A percentile compares a stretch with the other conserved stretches of the same genome.
phyloP scores from a whole-genome alignment of 2,329 filamentous ascomycete genomes.

The Aspergillus sp. region DNA sequence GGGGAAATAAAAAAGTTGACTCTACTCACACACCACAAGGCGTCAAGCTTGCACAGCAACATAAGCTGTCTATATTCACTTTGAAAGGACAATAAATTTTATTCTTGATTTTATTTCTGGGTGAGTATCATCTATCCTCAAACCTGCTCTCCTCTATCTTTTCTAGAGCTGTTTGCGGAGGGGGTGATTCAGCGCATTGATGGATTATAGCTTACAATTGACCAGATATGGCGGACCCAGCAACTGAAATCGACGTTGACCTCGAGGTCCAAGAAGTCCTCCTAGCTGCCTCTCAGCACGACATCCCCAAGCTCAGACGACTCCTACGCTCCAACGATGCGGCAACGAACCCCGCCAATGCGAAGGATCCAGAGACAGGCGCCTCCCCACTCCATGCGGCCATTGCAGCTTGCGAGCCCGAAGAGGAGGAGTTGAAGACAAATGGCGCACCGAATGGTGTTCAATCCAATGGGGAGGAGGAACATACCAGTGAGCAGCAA shows the following conservation, averaged over 20 bases:
- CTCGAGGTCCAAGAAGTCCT: conserved; percentile 59
- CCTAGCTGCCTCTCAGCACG: conserved; percentile 65
- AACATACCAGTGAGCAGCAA: conserved; percentile 9
- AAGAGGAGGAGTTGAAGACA: conserved; percentile 27
- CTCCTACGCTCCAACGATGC: conserved; percentile 59
- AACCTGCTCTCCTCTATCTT: not conserved
- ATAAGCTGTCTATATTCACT: not conserved
- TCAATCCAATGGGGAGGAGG: conserved; percentile 10
- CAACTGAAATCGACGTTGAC: conserved; percentile 35
- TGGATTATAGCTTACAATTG: not conserved
- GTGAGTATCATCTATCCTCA: not conserved
- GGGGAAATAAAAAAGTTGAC: not conserved
- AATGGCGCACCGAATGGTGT: conserved; percentile 25
- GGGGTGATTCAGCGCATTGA: not conserved
- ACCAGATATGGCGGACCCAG: conserved; percentile 26
- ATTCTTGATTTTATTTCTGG: not conserved
- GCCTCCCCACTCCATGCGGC: conserved; percentile 88
- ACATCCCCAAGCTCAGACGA: conserved; percentile 66
- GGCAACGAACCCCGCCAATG: conserved; percentile 61
- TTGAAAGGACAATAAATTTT: not conserved
- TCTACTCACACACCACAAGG: not conserved
- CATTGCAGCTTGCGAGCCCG: conserved; percentile 68
- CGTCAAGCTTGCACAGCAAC: not conserved
- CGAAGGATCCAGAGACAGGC: conserved; percentile 80
- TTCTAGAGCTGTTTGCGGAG: not conserved